Base-by-base conservation (phyloP, 352 stramenopile genomes). In the Globisporangium rhizosaccharum region DNA sequence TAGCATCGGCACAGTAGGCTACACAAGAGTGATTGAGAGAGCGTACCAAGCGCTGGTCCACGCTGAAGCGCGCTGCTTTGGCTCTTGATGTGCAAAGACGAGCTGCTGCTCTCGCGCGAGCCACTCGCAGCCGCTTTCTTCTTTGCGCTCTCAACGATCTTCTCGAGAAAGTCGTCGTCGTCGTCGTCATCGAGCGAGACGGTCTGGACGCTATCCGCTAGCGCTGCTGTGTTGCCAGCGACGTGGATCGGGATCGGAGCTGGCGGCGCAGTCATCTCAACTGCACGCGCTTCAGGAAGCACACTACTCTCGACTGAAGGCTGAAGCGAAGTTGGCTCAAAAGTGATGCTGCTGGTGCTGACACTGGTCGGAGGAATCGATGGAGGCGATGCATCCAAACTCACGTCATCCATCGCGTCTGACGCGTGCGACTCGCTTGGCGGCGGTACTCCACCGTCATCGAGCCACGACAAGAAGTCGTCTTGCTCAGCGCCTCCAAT, bases 391-490 rank as follows among this genome's bases (percentile, higher is more conserved):
- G 33, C 17, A 23, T 67, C 48, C 25, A 67, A 23, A 23, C 18
- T 59, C 39, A 67, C 53, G 26, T 68, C 66, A 15, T 71, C 59
- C 47, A 67, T 55, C 23, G 56, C 26, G 1, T 14, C 18, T 46
- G 58, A 26, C 28, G 51, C 47, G 14, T 8, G 36, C 1, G 50
- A 51, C 6, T 47, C 28, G 2, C 51, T 45, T 3, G 57, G 18
- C 8, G 47, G 17, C 14, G 41, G 14, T 45, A 49, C 9, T 2
- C 33, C 49, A 2, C 66, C 77, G 44, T 88, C 81, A 64, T 94
- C 82, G 1, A 94, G 70, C 85, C 82, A 94, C 4, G 82, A 92
- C 41, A 92, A 48, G 55, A 94, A 92, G 47, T 92, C 85, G 36
- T 88, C 80, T 39, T 82, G 66, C 17, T 76, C 73, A 1, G 37